These are phyloP conservation scores for Gnomoniopsis smithogilvyi DNA, from an alignment of 2,329 filamentous ascomycete species.

Conservation along the genomic window DNA sequence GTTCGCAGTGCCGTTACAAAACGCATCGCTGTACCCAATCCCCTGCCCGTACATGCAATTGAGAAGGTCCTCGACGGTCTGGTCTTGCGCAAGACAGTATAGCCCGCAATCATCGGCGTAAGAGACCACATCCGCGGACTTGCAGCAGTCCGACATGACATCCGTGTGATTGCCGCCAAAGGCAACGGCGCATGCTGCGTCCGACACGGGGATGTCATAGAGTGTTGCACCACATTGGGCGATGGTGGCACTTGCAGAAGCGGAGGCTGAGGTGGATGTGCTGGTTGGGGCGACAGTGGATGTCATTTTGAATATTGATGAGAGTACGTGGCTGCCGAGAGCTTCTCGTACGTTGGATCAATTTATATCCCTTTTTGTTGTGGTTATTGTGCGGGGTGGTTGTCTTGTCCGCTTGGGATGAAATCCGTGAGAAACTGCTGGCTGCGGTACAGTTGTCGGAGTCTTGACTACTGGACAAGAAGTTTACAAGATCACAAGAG, in stretches of 20 bases:
- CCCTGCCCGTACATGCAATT: slow-evolving; percentile 34
- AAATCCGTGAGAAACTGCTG: too few species aligned
- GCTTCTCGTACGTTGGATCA: too few species aligned
- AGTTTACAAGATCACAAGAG: too few species aligned
- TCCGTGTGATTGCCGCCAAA: slow-evolving; percentile 37
- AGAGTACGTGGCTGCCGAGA: too few species aligned
- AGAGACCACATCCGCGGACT: slow-evolving; percentile 32
- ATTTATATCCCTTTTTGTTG: too few species aligned
- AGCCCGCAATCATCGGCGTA: slow-evolving; percentile 34
- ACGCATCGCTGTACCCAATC: slow-evolving; percentile 30
- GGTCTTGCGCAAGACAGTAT: slow-evolving; percentile 42
- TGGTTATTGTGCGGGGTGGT: too few species aligned
- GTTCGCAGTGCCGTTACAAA: slow-evolving; percentile 33
- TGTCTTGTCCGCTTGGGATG: too few species aligned
- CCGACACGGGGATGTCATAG: slow-evolving; percentile 40
- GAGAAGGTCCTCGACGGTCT: slow-evolving; percentile 32
- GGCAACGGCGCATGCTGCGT: slow-evolving; percentile 42
- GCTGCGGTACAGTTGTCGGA: too few species aligned
- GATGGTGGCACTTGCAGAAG: not conserved
- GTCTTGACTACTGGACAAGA: too few species aligned
- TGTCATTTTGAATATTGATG: too few species aligned
- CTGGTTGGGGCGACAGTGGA: not conserved
- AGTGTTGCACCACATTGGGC: slow-evolving; percentile 22
- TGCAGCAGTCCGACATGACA: slow-evolving; percentile 26
- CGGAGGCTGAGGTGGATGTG: not conserved